Evolutionary conservation across 371 early-diverging fungal species (phyloP).

Genomic region (Lichtheimia ornata): DNA sequence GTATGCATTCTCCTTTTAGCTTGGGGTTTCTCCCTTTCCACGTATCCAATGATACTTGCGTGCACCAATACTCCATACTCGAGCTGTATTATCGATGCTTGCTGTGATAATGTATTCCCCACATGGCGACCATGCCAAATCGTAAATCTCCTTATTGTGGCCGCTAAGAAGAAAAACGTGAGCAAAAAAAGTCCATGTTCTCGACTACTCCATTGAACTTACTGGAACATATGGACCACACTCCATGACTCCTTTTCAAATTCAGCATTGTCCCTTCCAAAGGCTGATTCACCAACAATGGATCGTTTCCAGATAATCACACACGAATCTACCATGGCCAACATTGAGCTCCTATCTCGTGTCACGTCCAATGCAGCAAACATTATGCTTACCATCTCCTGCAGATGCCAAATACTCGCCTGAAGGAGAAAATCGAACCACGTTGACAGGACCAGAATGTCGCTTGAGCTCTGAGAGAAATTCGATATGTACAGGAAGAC

Average conservation of each 20-base stretch:
- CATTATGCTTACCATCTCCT: conserved; percentile 74
- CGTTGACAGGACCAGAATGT: conserved; percentile 91
- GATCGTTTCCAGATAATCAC: conserved; percentile 83
- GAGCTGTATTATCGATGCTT: conserved; percentile 89
- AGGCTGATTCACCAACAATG: conserved; percentile 27
- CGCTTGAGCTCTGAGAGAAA: conserved; percentile 83
- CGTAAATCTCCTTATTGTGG: conserved; percentile 81
- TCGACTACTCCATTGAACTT: conserved; percentile 15
- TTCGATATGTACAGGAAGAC: conserved; percentile 66
- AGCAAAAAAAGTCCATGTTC: not conserved
- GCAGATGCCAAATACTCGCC: conserved; percentile 83
- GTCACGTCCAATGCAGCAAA: not conserved
- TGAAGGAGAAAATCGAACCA: conserved; percentile 88
- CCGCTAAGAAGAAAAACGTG: conserved; percentile 27
- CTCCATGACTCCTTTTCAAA: conserved; percentile 63
- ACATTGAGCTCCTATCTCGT: not conserved
- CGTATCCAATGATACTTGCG: conserved; percentile 44
- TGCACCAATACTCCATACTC: conserved; percentile 84
- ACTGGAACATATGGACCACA: conserved; percentile 49
- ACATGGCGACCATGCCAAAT: conserved; percentile 95
- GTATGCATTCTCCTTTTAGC: conserved; percentile 6
- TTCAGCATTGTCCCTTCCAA: conserved; percentile 38
- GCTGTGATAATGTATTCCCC: conserved; percentile 86
- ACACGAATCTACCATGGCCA: conserved; percentile 64
- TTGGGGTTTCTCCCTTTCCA: not conserved